phyloP scores from a whole-genome alignment of 129 eudicot species.

The Daucus carota region DH1_v3.0 NC_030383.2:52134501-52135000 shows the following conservation, averaged over 20 bases:
- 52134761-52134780: background rate
- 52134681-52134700: background rate
- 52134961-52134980: background rate
- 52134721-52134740: background rate
- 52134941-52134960: background rate
- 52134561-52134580: slow-evolving; percentile 31
- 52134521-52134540: slow-evolving; percentile 24
- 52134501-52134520: slow-evolving; percentile 31
- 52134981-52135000: background rate
- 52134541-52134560: slow-evolving; percentile 38
- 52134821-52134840: background rate
- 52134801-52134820: background rate
- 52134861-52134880: too few species aligned
- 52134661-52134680: background rate
- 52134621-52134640: background rate
- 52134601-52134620: background rate
- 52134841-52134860: background rate
- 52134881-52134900: background rate
- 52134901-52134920: background rate
- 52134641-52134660: background rate
- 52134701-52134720: background rate
- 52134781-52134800: too few species aligned
- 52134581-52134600: background rate
- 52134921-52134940: too few species aligned
- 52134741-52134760: background rate